phyloP scores from a whole-genome alignment of 164 flowering plant genomes.

The Vitis riparia region DNA sequence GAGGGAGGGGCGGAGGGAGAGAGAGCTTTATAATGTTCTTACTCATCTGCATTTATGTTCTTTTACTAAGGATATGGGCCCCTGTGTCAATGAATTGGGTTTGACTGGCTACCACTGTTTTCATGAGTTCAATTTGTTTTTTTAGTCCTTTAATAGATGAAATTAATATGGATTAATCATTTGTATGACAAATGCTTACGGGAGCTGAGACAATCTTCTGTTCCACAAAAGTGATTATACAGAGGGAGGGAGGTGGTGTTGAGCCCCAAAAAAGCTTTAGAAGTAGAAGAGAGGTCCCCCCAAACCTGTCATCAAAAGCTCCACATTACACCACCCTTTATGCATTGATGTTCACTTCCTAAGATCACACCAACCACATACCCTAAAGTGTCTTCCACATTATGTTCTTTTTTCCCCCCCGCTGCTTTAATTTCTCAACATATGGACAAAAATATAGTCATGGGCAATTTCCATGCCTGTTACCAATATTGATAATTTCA shows the following conservation, averaged over 20 bases:
- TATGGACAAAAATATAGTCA: not conserved
- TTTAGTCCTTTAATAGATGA: not conserved
- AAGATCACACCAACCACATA: conserved; percentile 23
- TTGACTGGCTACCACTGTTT: conserved; percentile 17
- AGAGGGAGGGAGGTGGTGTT: not conserved
- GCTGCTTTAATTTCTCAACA: not conserved
- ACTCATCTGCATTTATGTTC: conserved; percentile 17
- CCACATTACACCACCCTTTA: conserved; percentile 22
- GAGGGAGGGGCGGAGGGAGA: not conserved
- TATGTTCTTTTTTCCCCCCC: not conserved
- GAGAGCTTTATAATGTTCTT: conserved; percentile 15
- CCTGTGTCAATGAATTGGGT: conserved; percentile 24
- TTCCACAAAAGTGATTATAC: conserved; percentile 52
- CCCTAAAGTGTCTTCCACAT: conserved; percentile 16
- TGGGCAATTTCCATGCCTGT: not conserved
- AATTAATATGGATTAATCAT: no score
- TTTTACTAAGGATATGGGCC: conserved; percentile 12
- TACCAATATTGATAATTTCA: not conserved
- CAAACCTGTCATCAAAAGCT: conserved; percentile 27
- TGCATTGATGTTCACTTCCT: conserved; percentile 27
- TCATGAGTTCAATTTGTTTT: not conserved
- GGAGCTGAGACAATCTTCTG: conserved; percentile 55
- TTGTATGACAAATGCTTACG: not conserved
- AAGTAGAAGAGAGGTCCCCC: conserved; percentile 24
- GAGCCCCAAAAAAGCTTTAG: conserved; percentile 29